Evolutionary conservation across 2,329 filamentous ascomycete genomes (phyloP).

Genomic region (Aspergillus caelatus): DNA sequence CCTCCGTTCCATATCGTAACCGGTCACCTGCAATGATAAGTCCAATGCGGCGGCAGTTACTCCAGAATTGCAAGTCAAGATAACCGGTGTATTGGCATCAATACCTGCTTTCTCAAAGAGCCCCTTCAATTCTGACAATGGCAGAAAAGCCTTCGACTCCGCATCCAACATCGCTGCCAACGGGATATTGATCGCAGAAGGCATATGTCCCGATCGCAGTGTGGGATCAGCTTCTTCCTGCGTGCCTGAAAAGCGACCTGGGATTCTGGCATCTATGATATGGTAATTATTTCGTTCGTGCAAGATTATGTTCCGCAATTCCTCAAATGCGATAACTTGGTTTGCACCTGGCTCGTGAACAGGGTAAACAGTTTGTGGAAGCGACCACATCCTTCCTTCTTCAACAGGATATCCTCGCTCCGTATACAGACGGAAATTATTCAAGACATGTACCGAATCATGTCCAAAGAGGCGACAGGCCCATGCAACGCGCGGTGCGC

Average conservation of each 20-base stretch:
- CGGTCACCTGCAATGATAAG: conserved; percentile 24
- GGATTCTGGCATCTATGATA: conserved; percentile 26
- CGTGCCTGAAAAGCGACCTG: conserved; percentile 23
- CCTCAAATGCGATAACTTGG: conserved; percentile 20
- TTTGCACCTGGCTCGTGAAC: not conserved
- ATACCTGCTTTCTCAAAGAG: conserved; percentile 24
- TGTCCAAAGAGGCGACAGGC: conserved; percentile 32
- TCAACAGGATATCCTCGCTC: conserved; percentile 22
- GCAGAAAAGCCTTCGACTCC: conserved; percentile 16
- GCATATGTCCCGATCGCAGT: conserved; percentile 29
- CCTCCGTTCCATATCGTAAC: conserved; percentile 21
- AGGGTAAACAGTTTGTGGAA: conserved; percentile 5
- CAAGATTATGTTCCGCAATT: conserved; percentile 12
- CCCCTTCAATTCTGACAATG: conserved; percentile 10
- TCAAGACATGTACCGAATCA: conserved; percentile 30
- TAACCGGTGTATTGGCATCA: conserved; percentile 10
- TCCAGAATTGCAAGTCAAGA: conserved; percentile 35
- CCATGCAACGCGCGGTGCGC: conserved; percentile 33
- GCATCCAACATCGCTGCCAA: conserved; percentile 23
- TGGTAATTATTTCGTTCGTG: conserved; percentile 7
- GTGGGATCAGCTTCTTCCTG: conserved; percentile 19
- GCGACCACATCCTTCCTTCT: conserved; percentile 5
- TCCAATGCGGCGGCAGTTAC: conserved; percentile 33
- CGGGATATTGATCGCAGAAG: conserved; percentile 30
- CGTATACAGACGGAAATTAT: conserved; percentile 32